These are phyloP conservation scores for Xylaria digitata DNA, from an alignment of 2,329 filamentous ascomycete species.

Conservation along the genomic window DNA sequence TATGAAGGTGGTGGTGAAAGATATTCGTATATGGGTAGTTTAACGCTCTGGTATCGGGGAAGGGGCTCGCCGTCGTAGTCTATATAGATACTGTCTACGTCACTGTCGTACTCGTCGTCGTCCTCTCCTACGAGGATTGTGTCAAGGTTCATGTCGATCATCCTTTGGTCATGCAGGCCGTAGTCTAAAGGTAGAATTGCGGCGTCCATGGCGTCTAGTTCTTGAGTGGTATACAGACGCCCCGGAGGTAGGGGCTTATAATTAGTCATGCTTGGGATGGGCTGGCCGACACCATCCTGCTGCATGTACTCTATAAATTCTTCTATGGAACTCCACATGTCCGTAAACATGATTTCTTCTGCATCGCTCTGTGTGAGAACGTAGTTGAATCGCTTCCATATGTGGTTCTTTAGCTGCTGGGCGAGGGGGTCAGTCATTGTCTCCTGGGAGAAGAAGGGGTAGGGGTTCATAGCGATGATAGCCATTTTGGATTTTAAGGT, in stretches of 20 bases:
- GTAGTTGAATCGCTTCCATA: background rate
- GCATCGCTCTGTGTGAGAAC: background rate
- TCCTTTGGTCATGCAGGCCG: background rate
- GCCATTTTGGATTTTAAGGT: background rate
- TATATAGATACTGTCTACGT: background rate
- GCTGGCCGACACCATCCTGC: background rate
- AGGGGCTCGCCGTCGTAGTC: constrained; percentile 3
- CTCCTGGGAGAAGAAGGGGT: too few species aligned
- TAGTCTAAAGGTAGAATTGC: background rate
- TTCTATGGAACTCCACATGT: constrained; percentile 8
- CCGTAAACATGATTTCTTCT: background rate
- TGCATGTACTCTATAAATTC: constrained; percentile 16
- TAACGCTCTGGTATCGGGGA: background rate
- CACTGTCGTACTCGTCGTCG: background rate
- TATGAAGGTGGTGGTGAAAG: background rate
- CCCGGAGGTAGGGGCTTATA: background rate
- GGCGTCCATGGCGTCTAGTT: background rate
- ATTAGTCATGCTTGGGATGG: background rate
- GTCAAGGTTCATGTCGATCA: background rate
- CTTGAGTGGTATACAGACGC: background rate
- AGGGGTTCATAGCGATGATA: background rate
- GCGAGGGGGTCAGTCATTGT: background rate
- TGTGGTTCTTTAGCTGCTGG: background rate
- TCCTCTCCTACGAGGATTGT: too few species aligned
- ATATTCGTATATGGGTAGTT: background rate